Percentiles rank a stretch among this genome's conserved stretches.
Evolutionary conservation across 139 green algal species (phyloP).

Genomic region (Mychonastes homosphaera): DNA sequence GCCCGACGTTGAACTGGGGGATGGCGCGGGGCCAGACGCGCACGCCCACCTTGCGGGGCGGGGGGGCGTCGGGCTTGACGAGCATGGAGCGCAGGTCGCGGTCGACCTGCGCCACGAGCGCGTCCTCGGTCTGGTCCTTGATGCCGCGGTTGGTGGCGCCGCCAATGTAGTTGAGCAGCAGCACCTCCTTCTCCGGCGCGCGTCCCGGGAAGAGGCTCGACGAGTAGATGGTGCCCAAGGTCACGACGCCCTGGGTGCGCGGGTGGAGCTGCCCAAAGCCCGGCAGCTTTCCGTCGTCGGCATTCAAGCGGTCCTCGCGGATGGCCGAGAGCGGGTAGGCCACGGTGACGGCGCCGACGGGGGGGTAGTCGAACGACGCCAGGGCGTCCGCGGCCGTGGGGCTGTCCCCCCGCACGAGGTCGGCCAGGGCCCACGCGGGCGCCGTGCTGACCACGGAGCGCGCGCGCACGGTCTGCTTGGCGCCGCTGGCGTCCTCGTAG

Average conservation of each 20-base stretch:
- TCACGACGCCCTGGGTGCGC: conserved; percentile 81
- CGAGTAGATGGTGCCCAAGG: conserved; percentile 97
- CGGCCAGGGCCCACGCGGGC: conserved; percentile 77
- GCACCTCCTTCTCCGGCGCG: conserved; percentile 41
- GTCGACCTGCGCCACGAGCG: conserved; percentile 84
- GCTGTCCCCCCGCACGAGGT: conserved; percentile 51
- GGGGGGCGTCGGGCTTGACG: conserved; percentile 70
- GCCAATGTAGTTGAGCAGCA: conserved; percentile 97
- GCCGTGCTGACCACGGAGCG: conserved; percentile 74
- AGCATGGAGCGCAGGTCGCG: conserved; percentile 91
- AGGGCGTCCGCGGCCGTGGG: conserved; percentile 47
- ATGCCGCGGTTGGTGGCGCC: conserved; percentile 82
- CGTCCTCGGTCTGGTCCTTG: conserved; percentile 59
- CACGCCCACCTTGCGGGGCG: conserved; percentile 69
- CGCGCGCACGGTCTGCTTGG: no score
- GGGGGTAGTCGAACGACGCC: conserved; percentile 87
- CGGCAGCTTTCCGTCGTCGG: conserved; percentile 42
- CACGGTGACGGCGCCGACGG: conserved; percentile 88
- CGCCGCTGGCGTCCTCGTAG: conserved; percentile 58
- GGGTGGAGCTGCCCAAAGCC: conserved; percentile 98
- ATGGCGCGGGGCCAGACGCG: conserved; percentile 92
- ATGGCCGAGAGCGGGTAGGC: conserved; percentile 66
- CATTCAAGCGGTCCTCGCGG: conserved; percentile 56
- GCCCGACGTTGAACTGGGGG: conserved; percentile 95
- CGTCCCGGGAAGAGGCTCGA: conserved; percentile 81